Base-by-base conservation (phyloP, 164 flowering plant species). In the Liriodendron chinense region DNA sequence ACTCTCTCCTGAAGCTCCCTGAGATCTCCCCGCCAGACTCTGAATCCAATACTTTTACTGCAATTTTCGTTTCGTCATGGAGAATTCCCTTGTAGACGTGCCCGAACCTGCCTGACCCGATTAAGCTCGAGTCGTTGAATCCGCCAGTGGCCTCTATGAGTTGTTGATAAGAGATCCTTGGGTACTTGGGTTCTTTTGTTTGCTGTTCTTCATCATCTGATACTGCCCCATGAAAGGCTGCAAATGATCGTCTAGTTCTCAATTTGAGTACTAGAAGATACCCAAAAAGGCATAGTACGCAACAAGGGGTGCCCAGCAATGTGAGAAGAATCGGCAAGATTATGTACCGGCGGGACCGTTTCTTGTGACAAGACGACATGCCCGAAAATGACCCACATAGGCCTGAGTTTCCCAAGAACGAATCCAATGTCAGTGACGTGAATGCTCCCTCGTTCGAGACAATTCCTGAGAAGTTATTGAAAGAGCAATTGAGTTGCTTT, bases 61-160 rank as follows among this genome's bases (percentile, higher is more conserved):
- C 98, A 43, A 95, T 84, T 73, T 78, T 83, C 18, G 90, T 92
- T 67, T 82, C 80, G 74, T 92, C 91, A 47, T 56, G 73, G 14
- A 93, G 91, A 49, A 80, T 70, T 65, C 97, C 98, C 74, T 89
- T 90, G 82, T 95, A 93, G n/a, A 95, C 98, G 23, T 84, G 90
- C 24, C 98, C 98, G 72, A 89, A 93, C 61, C 81, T 77, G 21
- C 98, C 98, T 48, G 97, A 86, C 43, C 98, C 98, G 13, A 93
- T 85, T 21, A 93, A 74, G 80, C 84, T 85, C 53, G 97, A 88
- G 7, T 78, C 61, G 28, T 81, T 80, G 81, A 95, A 95, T 24
- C 95, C 97, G 3, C 84, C 86, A 0, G 97, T 93, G 24, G 98
- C 98, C 83, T 93, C 92, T 14, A 80, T 66, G 12, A 95, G 97